Percentiles rank a stretch among this genome's conserved stretches.
phyloP scores from a whole-genome alignment of 2,329 filamentous ascomycete genomes.

The Aspergillus pseudoglaucus region DNA sequence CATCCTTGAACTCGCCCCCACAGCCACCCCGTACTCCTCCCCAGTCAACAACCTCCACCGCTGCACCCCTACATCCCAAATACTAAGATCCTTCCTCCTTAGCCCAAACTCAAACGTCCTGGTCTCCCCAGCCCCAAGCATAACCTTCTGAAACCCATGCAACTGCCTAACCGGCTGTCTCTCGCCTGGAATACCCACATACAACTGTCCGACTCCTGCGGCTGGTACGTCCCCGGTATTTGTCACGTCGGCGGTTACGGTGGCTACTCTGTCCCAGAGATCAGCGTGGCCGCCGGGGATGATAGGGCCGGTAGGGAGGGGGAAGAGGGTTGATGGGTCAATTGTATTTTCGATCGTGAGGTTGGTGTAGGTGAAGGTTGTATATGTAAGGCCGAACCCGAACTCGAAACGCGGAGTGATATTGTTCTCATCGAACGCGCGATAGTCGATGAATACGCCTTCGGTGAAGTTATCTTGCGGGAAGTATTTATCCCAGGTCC shows the following conservation, averaged over 20 bases:
- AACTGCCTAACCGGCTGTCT: slow-evolving; percentile 47
- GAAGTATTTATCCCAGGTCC: slow-evolving; percentile 13
- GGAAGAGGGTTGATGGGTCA: slow-evolving; percentile 8
- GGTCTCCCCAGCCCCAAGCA: slow-evolving; percentile 58
- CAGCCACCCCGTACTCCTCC: not conserved
- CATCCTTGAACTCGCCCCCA: not conserved
- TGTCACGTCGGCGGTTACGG: slow-evolving; percentile 36
- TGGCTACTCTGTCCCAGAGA: slow-evolving; percentile 40
- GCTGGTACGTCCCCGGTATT: slow-evolving; percentile 39
- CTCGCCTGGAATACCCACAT: slow-evolving; percentile 64
- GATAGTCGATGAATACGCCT: slow-evolving; percentile 55
- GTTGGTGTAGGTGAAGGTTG: slow-evolving; percentile 51
- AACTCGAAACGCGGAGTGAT: slow-evolving; percentile 55
- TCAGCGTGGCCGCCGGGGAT: slow-evolving; percentile 47
- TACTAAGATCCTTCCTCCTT: slow-evolving; percentile 69
- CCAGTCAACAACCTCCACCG: slow-evolving; percentile 62
- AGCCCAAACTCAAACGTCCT: slow-evolving; percentile 59
- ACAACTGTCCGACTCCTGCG: slow-evolving; percentile 47
- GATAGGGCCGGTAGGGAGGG: slow-evolving; percentile 43
- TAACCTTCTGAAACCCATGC: slow-evolving; percentile 69
- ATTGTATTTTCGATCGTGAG: slow-evolving; percentile 37
- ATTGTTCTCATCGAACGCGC: slow-evolving; percentile 40
- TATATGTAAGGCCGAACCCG: slow-evolving; percentile 55
- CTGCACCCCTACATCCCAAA: slow-evolving; percentile 65
- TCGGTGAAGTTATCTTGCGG: slow-evolving; percentile 55